Evolutionary conservation across 371 early-diverging fungal species (phyloP), one percentile per base, ranked within the genome.

Genomic region (Lichtheimia hyalospora): DNA sequence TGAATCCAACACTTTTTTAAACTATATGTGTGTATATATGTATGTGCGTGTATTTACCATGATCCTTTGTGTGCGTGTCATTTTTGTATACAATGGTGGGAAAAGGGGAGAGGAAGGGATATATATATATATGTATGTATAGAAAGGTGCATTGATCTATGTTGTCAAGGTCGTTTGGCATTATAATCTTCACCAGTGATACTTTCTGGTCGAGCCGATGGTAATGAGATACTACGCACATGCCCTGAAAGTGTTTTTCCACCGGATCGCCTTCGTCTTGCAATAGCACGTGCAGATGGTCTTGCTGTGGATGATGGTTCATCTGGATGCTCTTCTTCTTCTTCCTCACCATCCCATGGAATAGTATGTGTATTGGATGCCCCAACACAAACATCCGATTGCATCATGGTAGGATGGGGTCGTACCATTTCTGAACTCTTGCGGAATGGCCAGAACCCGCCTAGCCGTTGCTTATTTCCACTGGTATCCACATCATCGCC

Each of bases 361-460:
- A 2, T 52, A 16, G 20, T 39, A 41, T 60, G 50, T 8, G 34
- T 8, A 0, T 2, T 8, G 6, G 34, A 8, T 8, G 34, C 10
- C 6, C 34, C 34, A 8, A 34, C 34, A 34, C 34, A 64, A 49
- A 58, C 56, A 59, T 59, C 65, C 10, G 60, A 64, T 3, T 57
- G 56, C 48, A 64, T 20, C 13, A 60, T 64, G 12, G 59, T 58
- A 3, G 64, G 65, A 46, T 46, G n/a, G 6, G 46, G 46, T 21
- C 66, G 60, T 5, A 39, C 61, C 66, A 66, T 56, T 27, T 66
- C 66, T 16, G 54, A 50, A 28, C 66, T 66, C 54, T 66, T 66
- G 12, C 66, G 61, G 57, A 66, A 66, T 13, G 61, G 66, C 66
- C 66, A 66, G 40, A 66, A 66, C 14, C 61, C 61, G 18, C 53